A percentile compares a stretch with the other conserved stretches of the same genome.
Conservation (phyloP, 805 yeast genomes). For the Candida glaebosa region DNA sequence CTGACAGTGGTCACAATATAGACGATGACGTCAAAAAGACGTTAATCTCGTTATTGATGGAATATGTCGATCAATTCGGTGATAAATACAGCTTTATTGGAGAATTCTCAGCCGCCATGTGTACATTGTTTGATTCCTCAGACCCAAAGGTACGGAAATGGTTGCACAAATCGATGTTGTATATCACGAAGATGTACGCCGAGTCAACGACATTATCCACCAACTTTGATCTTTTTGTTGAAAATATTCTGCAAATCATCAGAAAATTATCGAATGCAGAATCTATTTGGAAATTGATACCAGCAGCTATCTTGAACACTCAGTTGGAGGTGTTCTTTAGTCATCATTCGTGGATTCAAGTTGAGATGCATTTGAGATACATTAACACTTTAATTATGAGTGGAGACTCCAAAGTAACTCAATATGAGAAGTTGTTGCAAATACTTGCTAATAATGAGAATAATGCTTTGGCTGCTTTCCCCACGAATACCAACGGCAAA, state of each 20-base stretch:
- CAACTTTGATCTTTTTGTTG: constrained; percentile 30
- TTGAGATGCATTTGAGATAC: constrained; percentile 44
- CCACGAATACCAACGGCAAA: constrained; percentile 16
- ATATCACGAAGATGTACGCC: constrained; percentile 62
- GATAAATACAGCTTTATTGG: constrained; percentile 27
- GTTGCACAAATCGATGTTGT: constrained; percentile 56
- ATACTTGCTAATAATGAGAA: constrained; percentile 54
- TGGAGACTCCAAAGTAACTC: constrained; percentile 30
- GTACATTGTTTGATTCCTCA: constrained; percentile 18
- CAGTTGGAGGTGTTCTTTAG: constrained; percentile 61
- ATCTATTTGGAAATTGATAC: constrained; percentile 26
- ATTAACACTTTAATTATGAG: constrained; percentile 35
- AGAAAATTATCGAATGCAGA: constrained; percentile 8
- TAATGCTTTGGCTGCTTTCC: constrained; percentile 20
- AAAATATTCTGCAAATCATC: constrained; percentile 15
- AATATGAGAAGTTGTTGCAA: constrained; percentile 56
- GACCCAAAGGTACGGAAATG: constrained; percentile 35
- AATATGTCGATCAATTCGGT: constrained; percentile 14
- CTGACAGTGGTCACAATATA: background rate
- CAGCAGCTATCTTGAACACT: constrained; percentile 50
- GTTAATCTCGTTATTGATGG: constrained; percentile 19
- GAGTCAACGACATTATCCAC: constrained; percentile 34
- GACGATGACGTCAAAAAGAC: constrained; percentile 9
- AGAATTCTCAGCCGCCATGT: constrained; percentile 25
- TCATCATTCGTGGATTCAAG: constrained; percentile 42